Evolutionary conservation across 371 early-diverging fungal species (phyloP).

Genomic region (Mortierella polycephala): DNA sequence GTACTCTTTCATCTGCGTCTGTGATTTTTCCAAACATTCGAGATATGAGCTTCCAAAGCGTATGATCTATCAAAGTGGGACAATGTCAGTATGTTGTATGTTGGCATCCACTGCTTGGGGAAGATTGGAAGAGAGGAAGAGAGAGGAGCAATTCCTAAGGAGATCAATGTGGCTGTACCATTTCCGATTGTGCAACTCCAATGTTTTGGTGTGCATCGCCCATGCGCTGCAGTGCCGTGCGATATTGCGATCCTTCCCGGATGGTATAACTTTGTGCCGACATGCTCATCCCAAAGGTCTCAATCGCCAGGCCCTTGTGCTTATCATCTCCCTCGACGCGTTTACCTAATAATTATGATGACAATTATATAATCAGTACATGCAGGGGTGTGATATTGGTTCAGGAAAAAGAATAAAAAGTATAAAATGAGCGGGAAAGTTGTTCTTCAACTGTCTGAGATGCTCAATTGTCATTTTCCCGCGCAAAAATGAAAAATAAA

Average conservation of each 20-base stretch:
- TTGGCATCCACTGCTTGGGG: neutral
- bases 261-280: constrained; percentile 65
- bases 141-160: neutral
- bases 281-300: constrained; percentile 71
- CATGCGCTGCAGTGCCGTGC: constrained; percentile 58
- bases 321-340: constrained; percentile 72
- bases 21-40: constrained; percentile 56
- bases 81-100: constrained; percentile 19
- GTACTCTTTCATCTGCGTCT: constrained; percentile 74
- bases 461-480: neutral
- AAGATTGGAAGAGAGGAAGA: neutral
- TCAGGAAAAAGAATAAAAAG: neutral
- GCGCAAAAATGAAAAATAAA: too few species aligned
- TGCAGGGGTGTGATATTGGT: neutral
- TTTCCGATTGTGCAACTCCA: constrained; percentile 66
- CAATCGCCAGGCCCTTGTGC: constrained; percentile 66
- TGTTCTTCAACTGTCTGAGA: neutral
- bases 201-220: constrained; percentile 76
- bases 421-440: neutral
- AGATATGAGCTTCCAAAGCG: constrained; percentile 60
- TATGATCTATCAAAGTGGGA: constrained; percentile 21
- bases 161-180: constrained; percentile 17
- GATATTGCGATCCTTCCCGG: constrained; percentile 68
- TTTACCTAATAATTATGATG: constrained; percentile 57
- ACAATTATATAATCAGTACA: constrained; percentile 15